These are phyloP conservation scores for Pulveroboletus sp. DNA, from an alignment of 768 basidiomycete species.

Conservation along the genomic window DNA sequence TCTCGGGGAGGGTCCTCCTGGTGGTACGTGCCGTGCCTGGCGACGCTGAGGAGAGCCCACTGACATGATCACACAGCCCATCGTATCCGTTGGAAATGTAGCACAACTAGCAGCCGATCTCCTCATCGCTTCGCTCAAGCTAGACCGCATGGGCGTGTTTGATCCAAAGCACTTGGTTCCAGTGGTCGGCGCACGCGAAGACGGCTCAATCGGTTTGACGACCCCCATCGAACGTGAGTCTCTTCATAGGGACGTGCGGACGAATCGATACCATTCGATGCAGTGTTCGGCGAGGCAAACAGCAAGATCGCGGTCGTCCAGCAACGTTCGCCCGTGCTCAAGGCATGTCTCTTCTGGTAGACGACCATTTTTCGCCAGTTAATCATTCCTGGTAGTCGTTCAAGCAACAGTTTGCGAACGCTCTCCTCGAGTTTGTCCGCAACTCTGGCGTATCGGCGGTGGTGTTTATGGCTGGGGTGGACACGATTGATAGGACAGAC, in stretches of 20 bases:
- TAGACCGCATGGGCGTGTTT: constrained; percentile 59
- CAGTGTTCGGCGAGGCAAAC: constrained; percentile 62
- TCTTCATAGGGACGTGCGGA: background rate
- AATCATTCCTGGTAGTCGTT: constrained; percentile 41
- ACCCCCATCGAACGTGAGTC: constrained; percentile 72
- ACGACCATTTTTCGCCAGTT: background rate
- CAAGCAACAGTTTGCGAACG: constrained; percentile 63
- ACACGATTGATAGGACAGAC: constrained; percentile 69
- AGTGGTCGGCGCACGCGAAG: constrained; percentile 69
- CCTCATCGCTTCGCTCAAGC: constrained; percentile 60
- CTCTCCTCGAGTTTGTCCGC: constrained; percentile 55
- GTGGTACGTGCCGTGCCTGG: constrained; percentile 23
- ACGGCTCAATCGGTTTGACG: constrained; percentile 55
- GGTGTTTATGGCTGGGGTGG: constrained; percentile 72
- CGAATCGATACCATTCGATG: background rate
- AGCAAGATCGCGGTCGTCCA: constrained; percentile 60
- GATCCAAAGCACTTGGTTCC: constrained; percentile 63
- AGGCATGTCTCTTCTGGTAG: constrained; percentile 40
- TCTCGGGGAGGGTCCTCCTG: constrained; percentile 28
- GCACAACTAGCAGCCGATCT: constrained; percentile 76
- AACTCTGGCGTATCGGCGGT: constrained; percentile 46
- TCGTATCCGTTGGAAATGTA: constrained; percentile 79
- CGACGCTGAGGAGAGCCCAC: background rate
- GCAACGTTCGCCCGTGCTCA: constrained; percentile 75
- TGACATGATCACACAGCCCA: constrained; percentile 40